phyloP scores from a whole-genome alignment of 768 basidiomycete genomes.

The Suillus lakei region DNA sequence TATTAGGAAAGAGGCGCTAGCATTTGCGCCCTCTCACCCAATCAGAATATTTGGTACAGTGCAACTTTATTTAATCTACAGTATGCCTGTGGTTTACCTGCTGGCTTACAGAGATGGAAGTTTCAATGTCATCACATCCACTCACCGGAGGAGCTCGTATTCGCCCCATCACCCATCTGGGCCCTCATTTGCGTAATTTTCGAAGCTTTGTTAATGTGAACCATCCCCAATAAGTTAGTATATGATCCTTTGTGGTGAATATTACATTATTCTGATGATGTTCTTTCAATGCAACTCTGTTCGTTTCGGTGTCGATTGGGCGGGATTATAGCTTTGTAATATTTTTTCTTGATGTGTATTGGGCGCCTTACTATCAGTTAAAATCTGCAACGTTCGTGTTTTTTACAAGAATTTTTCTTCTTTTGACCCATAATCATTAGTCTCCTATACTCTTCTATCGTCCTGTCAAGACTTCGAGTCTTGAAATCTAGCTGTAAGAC shows the following conservation, averaged over 20 bases:
- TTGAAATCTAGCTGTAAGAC: not conserved
- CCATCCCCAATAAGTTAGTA: not conserved
- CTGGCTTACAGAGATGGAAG: too few species aligned
- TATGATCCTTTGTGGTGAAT: not conserved
- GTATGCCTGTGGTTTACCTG: too few species aligned
- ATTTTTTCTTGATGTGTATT: not conserved
- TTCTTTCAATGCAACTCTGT: not conserved
- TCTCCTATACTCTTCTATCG: not conserved
- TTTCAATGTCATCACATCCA: too few species aligned
- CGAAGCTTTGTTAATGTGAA: not conserved
- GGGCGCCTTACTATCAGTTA: not conserved
- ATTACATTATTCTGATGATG: not conserved
- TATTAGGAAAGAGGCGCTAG: too few species aligned
- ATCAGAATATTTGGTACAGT: too few species aligned
- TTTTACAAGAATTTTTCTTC: not conserved
- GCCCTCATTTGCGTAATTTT: too few species aligned
- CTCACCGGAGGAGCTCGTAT: too few species aligned
- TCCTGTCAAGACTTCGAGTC: not conserved
- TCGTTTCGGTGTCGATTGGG: not conserved
- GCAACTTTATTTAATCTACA: too few species aligned
- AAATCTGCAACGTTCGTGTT: not conserved
- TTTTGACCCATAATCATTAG: not conserved
- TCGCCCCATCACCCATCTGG: too few species aligned
- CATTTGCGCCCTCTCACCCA: too few species aligned
- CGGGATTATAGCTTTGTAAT: too few species aligned